Conservation (phyloP, 306 rosid species). For the Dalbergia oliveri region DNA sequence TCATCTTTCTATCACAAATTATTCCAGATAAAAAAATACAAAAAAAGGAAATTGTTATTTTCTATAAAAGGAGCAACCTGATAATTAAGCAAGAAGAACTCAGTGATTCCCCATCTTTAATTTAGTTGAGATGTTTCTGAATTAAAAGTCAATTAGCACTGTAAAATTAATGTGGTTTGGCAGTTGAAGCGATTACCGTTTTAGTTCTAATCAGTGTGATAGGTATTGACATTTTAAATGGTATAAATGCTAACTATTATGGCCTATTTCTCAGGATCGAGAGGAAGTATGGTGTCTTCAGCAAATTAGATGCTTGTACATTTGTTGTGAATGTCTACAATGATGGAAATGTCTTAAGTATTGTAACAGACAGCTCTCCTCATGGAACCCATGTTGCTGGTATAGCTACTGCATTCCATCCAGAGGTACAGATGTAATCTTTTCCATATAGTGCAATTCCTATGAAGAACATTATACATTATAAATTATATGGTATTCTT, state of each 20-base stretch:
- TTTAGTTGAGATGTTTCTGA: constrained; percentile 36
- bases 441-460: constrained; percentile 28
- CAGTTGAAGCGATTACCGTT: constrained; percentile 25
- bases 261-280: constrained; percentile 72
- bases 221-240: constrained; percentile 29
- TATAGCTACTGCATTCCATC: constrained; percentile 91
- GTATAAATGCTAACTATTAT: constrained; percentile 41
- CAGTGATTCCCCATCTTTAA: constrained; percentile 27
- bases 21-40: background rate
- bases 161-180: constrained; percentile 37
- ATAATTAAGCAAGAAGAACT: constrained; percentile 27
- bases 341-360: constrained; percentile 86
- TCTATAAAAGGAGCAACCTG: constrained; percentile 3
- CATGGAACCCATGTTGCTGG: constrained; percentile 99
- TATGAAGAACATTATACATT: constrained; percentile 32
- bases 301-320: constrained; percentile 95
- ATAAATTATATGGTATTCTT: constrained; percentile 43
- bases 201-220: constrained; percentile 32
- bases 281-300: constrained; percentile 80
- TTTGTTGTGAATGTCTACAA: constrained; percentile 85
- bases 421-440: constrained; percentile 67
- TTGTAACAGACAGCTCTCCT: constrained; percentile 93
- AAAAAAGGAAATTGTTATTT: background rate
- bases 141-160: constrained; percentile 19
- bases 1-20: background rate